A percentile compares a stretch with the other conserved stretches of the same genome.
Evolutionary conservation across 331 rosid genomes (phyloP).

Genomic region (Saraca asoca): DNA sequence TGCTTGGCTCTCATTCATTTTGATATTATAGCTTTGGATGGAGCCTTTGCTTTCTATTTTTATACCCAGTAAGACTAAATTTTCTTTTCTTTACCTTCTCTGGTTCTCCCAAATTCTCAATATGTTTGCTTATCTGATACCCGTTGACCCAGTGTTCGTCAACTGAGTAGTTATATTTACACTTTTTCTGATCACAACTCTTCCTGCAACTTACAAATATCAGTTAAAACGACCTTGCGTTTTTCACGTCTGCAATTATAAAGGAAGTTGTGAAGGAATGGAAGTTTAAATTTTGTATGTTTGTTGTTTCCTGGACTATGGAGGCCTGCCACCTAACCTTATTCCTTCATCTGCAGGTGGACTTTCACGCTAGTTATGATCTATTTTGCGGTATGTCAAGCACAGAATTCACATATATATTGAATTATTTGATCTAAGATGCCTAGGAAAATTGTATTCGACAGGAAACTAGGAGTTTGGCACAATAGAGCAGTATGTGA

Average conservation of each 20-base stretch:
- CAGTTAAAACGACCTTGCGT: too few relatives aligned
- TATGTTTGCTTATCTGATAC: not conserved
- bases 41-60: constrained; percentile 38
- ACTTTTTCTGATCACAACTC: too few relatives aligned
- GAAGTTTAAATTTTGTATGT: not conserved
- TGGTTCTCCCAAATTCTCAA: not conserved
- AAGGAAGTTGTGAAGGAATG: too few relatives aligned
- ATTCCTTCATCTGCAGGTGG: constrained; percentile 60
- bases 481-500: not conserved
- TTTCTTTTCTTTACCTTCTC: not conserved
- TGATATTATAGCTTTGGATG: constrained; percentile 29
- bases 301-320: constrained; percentile 1
- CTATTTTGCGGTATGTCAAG: constrained; percentile 64
- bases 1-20: constrained; percentile 36
- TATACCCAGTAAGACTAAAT: constrained; percentile 41
- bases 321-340: constrained; percentile 11
- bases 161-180: too few relatives aligned
- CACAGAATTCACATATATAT: not conserved
- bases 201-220: too few relatives aligned
- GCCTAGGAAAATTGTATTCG: not conserved
- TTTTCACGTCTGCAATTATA: too few relatives aligned
- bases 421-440: not conserved
- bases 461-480: not conserved
- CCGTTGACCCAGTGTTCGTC: too few relatives aligned
- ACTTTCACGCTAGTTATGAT: constrained; percentile 66